Evolutionary conservation across 2,329 filamentous ascomycete genomes (phyloP).

Genomic region (Ophiostoma sp.): DNA sequence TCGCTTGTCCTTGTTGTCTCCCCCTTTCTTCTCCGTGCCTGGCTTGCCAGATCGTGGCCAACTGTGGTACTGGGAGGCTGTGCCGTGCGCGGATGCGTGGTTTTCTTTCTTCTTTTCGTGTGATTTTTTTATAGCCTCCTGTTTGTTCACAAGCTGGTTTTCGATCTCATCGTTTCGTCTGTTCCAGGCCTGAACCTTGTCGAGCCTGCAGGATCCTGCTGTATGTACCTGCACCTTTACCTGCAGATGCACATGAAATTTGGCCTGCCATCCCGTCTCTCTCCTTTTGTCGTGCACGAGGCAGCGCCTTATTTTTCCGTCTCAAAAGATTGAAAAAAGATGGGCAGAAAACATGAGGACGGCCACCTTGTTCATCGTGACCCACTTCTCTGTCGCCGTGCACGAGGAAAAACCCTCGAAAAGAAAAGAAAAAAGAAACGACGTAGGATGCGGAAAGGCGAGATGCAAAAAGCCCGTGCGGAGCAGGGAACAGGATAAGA

Average conservation of each 20-base stretch:
- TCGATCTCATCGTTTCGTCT: background rate
- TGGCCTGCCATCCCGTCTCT: background rate
- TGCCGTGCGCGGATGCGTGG: background rate
- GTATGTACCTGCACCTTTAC: background rate
- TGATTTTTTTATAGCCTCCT: background rate
- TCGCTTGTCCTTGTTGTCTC: background rate
- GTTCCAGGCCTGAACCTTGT: background rate
- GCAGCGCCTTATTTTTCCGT: background rate
- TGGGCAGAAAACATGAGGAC: background rate
- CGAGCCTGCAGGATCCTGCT: conserved; percentile 7
- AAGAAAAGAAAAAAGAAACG: background rate
- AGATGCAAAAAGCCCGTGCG: conserved; percentile 11
- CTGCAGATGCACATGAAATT: conserved; percentile 11
- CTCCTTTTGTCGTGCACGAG: background rate
- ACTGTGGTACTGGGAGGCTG: conserved; percentile 21
- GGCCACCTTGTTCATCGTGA: background rate
- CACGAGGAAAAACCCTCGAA: background rate
- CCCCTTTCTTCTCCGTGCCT: background rate
- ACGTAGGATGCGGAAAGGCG: background rate
- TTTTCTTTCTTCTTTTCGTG: background rate
- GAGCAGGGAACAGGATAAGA: background rate
- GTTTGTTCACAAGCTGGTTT: background rate
- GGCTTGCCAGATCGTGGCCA: background rate
- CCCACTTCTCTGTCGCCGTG: background rate
- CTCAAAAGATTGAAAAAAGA: background rate